These are phyloP conservation scores for Globisporangium emineosum DNA, from an alignment of 352 stramenopile species.

Conservation along the genomic window DNA sequence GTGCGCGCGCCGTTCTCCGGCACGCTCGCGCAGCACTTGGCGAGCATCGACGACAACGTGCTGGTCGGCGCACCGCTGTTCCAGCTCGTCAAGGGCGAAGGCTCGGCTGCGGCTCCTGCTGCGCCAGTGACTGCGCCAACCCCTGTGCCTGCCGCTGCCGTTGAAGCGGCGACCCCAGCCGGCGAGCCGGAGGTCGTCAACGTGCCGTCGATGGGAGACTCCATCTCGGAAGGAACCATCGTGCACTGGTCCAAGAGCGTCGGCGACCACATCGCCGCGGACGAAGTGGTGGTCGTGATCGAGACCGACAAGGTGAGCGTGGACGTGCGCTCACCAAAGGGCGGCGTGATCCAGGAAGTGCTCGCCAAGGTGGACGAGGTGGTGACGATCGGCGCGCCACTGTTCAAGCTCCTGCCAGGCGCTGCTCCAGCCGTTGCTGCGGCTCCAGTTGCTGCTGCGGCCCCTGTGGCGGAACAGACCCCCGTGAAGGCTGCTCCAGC, in stretches of 20 bases:
- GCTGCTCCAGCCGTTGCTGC: constrained; percentile 30
- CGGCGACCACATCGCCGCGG: constrained; percentile 89
- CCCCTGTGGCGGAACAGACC: background rate
- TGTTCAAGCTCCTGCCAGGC: constrained; percentile 90
- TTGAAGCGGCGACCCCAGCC: background rate
- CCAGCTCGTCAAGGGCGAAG: constrained; percentile 38
- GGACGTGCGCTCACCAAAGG: constrained; percentile 86
- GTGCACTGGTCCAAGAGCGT: constrained; percentile 92
- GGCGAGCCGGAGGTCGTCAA: constrained; percentile 54
- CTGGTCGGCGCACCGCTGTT: constrained; percentile 95
- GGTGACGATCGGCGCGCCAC: constrained; percentile 90
- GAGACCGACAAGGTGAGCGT: constrained; percentile 96
- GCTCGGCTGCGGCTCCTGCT: constrained; percentile 18
- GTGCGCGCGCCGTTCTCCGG: constrained; percentile 90
- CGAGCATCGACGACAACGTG: constrained; percentile 94
- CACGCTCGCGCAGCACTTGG: constrained; percentile 91
- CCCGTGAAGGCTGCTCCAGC: constrained; percentile 9
- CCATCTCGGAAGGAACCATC: constrained; percentile 97
- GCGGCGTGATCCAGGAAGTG: constrained; percentile 88
- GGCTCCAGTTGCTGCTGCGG: constrained; percentile 17
- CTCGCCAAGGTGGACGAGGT: constrained; percentile 94
- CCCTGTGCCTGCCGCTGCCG: constrained; percentile 14
- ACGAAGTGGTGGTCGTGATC: constrained; percentile 96
- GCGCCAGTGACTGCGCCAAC: constrained; percentile 10
- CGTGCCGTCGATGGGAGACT: constrained; percentile 91